Base-by-base conservation (phyloP, 352 stramenopile species). In the Phytophthora quininea region DNA sequence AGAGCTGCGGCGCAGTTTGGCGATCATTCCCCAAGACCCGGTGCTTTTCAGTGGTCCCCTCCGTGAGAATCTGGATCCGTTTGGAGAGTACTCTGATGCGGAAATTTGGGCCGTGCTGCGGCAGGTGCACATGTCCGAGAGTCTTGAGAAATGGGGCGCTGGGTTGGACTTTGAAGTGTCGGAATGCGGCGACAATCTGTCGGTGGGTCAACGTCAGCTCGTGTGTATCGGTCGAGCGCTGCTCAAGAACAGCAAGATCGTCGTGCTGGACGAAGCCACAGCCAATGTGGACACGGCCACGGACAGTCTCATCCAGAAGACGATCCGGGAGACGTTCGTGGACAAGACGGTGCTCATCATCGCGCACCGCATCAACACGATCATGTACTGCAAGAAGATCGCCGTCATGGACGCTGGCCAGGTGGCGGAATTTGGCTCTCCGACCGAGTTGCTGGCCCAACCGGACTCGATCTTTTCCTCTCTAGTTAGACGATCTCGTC, bases 201-300 rank as follows among this genome's bases (percentile, higher is more conserved):
- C 56, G 1, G 63, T 71, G 35, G 63, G 56, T 7, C 90, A 99
- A 73, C 73, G 96, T 3, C 96, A 99, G 68, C 79, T 99, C 3
- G 51, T 99, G 1, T 99, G 96, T 29, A 98, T 99, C 62, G 96
- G 92, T 5, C 81, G 96, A 45, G 97, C 95, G 11, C 67, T 99
- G 12, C 65, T 99, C 4, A 86, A 93, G 19, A 86, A 97, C 54
- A 84, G 88, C 27, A 96, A 95, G 42, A 76, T 88, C 31, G 72
- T 99, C 6, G 79, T 99, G 6, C 62, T 99, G 24, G 97, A 99
- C 74, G 97, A 99, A 73, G 96, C 96, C 2, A 99, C 97, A 2
- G 84, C 90, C 38, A 92, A 80, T 46, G 91, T 71, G n/a, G 64
- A 71, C 51, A 62, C 64, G 5, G 35, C 64, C 31, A 71, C 64